Base-by-base conservation (phyloP, 208 protist genomes). In the Tritrichomonas foetus region DNA sequence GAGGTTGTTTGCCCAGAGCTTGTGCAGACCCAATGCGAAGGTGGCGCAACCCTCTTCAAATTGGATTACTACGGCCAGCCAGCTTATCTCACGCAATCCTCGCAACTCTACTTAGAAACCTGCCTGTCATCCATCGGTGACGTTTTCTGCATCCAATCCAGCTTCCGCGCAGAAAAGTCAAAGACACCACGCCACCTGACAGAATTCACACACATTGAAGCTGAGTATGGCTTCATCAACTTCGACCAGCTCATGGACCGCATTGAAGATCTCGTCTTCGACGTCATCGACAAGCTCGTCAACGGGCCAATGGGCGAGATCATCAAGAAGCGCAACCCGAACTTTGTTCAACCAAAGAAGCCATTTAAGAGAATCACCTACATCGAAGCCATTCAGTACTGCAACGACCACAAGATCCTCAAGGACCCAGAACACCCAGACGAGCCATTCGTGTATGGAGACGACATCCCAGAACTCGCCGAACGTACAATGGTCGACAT, bases 91-190 rank as follows among this genome's bases (percentile, higher is more conserved):
- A 99, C 99, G 49, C 98, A 99, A 96, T 99, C 98, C 5, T 99
- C 97, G 39, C 99, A 99, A 97, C 97, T 99, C 3, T 99, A 99
- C 95, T 96, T 99, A 22, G 98, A 99, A 95, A 99, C 98, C 13
- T 96, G 96, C 80, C 97, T 98, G 50, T 95, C 98, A 74, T 96
- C 98, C 9, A 25, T 99, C 33, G 98, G 98, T 93, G 97, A 99
- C 95, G 97, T 98, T 33, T 99, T 98, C 95, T 99, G 98, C 95
- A 97, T 98, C 94, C 39, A 97, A 89, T 97, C 98, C 36, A 99
- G 97, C 57, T 99, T 99, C 96, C 96, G 99, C 93, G 98, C 98
- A n/a, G 98, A 99, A 94, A 98, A 98, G 95, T 98, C 97, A 47
- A 97, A 98, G 94, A 99, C 98, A 72, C 96, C 97, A 95, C 97